Conservation (phyloP, 306 rosid species). For the Psophocarpus tetragonolobus region DNA sequence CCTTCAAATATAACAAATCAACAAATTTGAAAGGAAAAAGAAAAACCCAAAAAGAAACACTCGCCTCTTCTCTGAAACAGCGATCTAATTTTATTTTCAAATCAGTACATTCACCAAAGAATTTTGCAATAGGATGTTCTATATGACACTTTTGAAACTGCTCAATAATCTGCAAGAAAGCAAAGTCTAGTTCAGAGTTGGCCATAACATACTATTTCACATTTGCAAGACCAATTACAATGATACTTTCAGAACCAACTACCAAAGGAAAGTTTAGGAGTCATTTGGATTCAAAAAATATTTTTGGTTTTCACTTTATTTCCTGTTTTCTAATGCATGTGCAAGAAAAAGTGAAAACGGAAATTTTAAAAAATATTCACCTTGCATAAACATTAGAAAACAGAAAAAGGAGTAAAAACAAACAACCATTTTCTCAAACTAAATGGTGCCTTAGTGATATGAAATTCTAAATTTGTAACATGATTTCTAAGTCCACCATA, state of each 20-base stretch:
- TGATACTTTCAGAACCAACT: slow-evolving; percentile 14
- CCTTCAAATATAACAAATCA: not conserved
- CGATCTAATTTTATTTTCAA: slow-evolving; percentile 88
- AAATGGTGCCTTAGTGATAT: no score
- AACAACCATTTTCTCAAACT: no score
- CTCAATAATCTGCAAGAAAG: slow-evolving; percentile 63
- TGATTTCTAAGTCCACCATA: slow-evolving; percentile 7
- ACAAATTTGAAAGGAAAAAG: not conserved
- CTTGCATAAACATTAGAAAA: no score
- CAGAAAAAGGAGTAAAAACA: no score
- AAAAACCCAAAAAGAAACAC: slow-evolving; percentile 24
- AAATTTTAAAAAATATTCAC: no score
- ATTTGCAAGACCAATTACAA: slow-evolving; percentile 13
- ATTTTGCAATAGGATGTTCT: slow-evolving; percentile 76
- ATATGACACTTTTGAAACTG: slow-evolving; percentile 81
- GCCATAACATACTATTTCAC: slow-evolving; percentile 2
- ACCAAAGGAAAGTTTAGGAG: not conserved
- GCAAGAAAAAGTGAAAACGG: no score
- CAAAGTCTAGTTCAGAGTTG: slow-evolving; percentile 1
- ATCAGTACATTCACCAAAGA: slow-evolving; percentile 89
- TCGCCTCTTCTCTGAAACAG: slow-evolving; percentile 88
- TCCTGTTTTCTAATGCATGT: no score
- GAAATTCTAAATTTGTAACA: not conserved
- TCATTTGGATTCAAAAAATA: no score
- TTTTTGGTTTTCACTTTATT: no score